These are phyloP conservation scores for Mycena alexandri DNA, from an alignment of 768 basidiomycete species.

Conservation along the genomic window DNA sequence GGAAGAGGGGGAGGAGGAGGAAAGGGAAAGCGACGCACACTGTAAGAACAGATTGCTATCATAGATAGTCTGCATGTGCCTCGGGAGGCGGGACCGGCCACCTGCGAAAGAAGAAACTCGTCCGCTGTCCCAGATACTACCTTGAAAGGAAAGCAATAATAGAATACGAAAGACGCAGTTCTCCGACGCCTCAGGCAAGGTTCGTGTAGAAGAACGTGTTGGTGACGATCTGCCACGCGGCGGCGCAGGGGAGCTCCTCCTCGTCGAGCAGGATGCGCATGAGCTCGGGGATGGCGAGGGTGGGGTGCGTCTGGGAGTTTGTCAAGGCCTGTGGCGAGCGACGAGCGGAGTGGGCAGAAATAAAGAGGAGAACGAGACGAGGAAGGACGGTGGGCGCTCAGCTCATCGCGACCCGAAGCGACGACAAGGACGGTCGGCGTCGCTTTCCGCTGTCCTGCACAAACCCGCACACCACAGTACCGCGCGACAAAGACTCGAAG, in stretches of 20 bases:
- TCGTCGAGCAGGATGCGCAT: slow-evolving; percentile 95
- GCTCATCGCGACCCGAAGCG: no score
- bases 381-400: neutral
- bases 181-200: slow-evolving; percentile 85
- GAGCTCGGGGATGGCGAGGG: slow-evolving; percentile 93
- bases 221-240: slow-evolving; percentile 90
- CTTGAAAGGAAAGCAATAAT: no score
- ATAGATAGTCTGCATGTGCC: slow-evolving; percentile 93
- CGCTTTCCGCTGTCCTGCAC: no score
- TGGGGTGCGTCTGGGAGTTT: slow-evolving; percentile 86
- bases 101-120: no score
- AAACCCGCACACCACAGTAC: no score
- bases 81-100: slow-evolving; percentile 92
- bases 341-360: neutral
- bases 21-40: slow-evolving; percentile 54
- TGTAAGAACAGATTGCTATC: slow-evolving; percentile 83
- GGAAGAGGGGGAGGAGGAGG: neutral
- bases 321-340: slow-evolving; percentile 1
- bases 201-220: slow-evolving; percentile 97
- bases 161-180: slow-evolving; percentile 52
- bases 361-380: neutral
- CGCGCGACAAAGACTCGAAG: no score
- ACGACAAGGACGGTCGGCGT: no score
- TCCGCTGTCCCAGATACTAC: no score
- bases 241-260: slow-evolving; percentile 86